These are phyloP conservation scores for Fragaria ananassa DNA, from an alignment of 306 rosid genomes.

Conservation along the genomic window DNA sequence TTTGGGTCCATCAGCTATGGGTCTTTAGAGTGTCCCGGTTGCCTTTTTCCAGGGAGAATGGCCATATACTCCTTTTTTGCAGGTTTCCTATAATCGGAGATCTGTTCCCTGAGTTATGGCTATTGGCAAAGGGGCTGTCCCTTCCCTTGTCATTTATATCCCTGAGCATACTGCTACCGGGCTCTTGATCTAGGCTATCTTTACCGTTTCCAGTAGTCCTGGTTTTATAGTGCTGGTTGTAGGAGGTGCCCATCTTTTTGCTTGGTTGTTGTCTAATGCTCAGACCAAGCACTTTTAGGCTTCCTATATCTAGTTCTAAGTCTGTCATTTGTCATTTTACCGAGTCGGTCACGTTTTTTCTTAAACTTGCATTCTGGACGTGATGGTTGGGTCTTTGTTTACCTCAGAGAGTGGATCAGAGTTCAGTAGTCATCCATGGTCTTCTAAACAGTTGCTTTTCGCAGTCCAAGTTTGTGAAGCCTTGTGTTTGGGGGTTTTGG, in stretches of 20 bases:
- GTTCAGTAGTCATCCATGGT: slow-evolving; percentile 19
- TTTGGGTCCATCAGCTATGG: slow-evolving; percentile 73
- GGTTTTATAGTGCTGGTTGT: slow-evolving; percentile 39
- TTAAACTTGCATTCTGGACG: slow-evolving; percentile 30
- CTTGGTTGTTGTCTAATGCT: slow-evolving; percentile 46
- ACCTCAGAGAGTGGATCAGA: slow-evolving; percentile 47
- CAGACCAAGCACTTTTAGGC: slow-evolving; percentile 19
- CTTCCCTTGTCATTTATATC: slow-evolving; percentile 41
- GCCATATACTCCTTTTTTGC: slow-evolving; percentile 57
- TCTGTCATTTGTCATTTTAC: slow-evolving; percentile 45
- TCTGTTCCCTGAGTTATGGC: slow-evolving; percentile 61
- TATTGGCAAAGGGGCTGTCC: slow-evolving; percentile 25
- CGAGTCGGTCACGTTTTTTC: slow-evolving; percentile 37
- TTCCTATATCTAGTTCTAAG: slow-evolving; percentile 30
- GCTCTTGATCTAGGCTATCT: slow-evolving; percentile 45
- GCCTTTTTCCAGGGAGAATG: slow-evolving; percentile 64
- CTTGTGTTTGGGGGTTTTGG: slow-evolving; percentile 65
- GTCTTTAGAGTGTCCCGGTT: slow-evolving; percentile 56
- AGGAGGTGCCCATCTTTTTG: slow-evolving; percentile 50
- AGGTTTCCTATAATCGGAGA: slow-evolving; percentile 50
- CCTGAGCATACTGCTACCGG: slow-evolving; percentile 50
- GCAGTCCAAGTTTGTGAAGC: slow-evolving; percentile 54
- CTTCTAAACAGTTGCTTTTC: slow-evolving; percentile 41
- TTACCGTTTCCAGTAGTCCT: slow-evolving; percentile 11
- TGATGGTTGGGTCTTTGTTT: slow-evolving; percentile 58